Base-by-base conservation (phyloP, 495 filamentous ascomycete genomes). In the Venustampulla echinocandica region DNA sequence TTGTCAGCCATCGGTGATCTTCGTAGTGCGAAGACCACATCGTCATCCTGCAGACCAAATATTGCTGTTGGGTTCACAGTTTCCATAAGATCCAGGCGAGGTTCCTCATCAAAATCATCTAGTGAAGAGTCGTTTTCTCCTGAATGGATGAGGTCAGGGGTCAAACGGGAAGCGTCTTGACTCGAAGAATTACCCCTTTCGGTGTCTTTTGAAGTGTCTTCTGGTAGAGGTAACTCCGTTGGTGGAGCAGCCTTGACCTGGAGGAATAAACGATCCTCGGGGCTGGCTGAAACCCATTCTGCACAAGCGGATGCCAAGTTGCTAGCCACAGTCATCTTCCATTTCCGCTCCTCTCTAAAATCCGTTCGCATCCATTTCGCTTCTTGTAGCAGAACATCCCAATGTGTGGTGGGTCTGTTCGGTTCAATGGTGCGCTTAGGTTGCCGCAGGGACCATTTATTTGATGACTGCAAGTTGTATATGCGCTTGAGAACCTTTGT, bases 311-410 rank as follows among this genome's bases (percentile, higher is more conserved):
- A 68, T 2, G 88, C 89, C 34, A 89, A 70, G 42, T 80, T 82
- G 42, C 77, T 78, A 2, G 89, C 88, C 32, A 82, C 75, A 39
- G 85, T 79, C 49, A 81, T 79, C 62, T 96, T 96, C 87, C 87
- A 95, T 61, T 93, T 94, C 21, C 86, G 68, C 62, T 98, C 92
- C 65, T 95, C 86, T 23, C 84, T 74, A 56, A 97, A 97, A 67
- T 98, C 92, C 1, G 87, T 95, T 28, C 87, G 77, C 80, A 98
- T 87, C 93, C 92, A 96, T 63, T 87, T 94, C 77, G 90, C 85
- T 64, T 98, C 87, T 52, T 87, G 74, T 7, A 97, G 66, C 32
- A 97, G 62, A 34, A 92, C 74, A 67, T 98, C 92, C 76, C 78
- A 81, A 60, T 96, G 90, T 4, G 79, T 76, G 1, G 74, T 69